phyloP scores from a whole-genome alignment of 2,329 filamentous ascomycete species.

The Paracoccidioides lutzii region DNA sequence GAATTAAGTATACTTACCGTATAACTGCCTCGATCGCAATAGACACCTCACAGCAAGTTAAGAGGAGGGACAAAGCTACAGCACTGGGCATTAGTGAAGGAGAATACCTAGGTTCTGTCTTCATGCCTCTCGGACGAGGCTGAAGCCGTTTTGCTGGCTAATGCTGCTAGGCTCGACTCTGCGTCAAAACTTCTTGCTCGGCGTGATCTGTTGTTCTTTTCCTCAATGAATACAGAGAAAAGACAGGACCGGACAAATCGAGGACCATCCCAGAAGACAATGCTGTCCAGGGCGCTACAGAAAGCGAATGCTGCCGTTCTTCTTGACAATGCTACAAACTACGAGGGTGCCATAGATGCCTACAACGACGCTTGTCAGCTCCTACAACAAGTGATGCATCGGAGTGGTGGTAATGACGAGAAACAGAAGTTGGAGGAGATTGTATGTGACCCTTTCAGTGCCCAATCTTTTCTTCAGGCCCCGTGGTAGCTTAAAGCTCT shows the following conservation, averaged over 20 bases:
- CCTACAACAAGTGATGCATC: conserved; percentile 72
- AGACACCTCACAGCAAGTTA: background rate
- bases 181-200: background rate
- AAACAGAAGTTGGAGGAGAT: conserved; percentile 78
- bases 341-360: conserved; percentile 77
- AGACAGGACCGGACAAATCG: conserved; percentile 24
- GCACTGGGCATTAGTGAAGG: background rate
- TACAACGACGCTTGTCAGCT: conserved; percentile 85
- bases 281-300: conserved; percentile 89
- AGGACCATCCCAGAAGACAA: conserved; percentile 71
- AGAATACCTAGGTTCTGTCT: background rate
- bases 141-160: background rate
- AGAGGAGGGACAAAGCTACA: background rate
- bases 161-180: background rate
- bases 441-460: conserved; percentile 41
- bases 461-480: background rate
- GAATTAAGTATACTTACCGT: background rate
- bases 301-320: conserved; percentile 94
- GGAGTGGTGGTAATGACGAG: conserved; percentile 77
- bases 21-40: background rate
- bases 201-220: background rate
- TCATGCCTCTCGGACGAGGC: background rate
- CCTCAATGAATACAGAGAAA: conserved; percentile 1
- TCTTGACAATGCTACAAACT: conserved; percentile 91
- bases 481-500: background rate